These are phyloP conservation scores for Globisporangium echinulatum DNA, from an alignment of 352 stramenopile species.

Conservation along the genomic window DNA sequence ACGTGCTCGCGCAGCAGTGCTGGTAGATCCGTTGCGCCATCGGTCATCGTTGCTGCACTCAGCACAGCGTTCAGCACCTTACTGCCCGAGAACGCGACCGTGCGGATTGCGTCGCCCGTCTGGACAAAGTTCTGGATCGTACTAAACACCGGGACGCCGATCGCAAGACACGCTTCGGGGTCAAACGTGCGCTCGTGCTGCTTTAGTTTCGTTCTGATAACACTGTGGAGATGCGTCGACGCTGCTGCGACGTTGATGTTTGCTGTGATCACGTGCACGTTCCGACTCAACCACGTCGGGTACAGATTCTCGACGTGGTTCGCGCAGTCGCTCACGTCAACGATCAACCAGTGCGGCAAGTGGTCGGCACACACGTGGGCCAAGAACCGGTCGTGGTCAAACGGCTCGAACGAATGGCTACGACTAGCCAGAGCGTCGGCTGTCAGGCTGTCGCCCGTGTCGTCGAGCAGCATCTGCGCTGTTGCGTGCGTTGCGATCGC, in stretches of 20 bases:
- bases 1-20: constrained; percentile 73
- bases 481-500: constrained; percentile 63
- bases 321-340: constrained; percentile 91
- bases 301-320: constrained; percentile 82
- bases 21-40: constrained; percentile 36
- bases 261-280: constrained; percentile 91
- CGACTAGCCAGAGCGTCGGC: constrained; percentile 25
- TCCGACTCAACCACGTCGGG: constrained; percentile 82
- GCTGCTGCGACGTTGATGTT: constrained; percentile 89
- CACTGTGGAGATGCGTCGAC: constrained; percentile 59
- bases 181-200: constrained; percentile 88
- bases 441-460: constrained; percentile 41
- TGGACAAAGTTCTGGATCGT: constrained; percentile 92
- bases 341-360: constrained; percentile 89
- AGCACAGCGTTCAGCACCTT: constrained; percentile 85
- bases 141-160: constrained; percentile 89
- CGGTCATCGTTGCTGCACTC: constrained; percentile 20
- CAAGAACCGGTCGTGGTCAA: constrained; percentile 67
- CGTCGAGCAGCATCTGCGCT: constrained; percentile 60
- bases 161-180: constrained; percentile 67
- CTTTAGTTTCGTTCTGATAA: constrained; percentile 64
- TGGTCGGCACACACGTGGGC: constrained; percentile 82
- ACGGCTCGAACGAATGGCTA: constrained; percentile 20
- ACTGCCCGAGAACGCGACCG: constrained; percentile 88
- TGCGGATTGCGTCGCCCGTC: constrained; percentile 87